Conservation (phyloP, 768 basidiomycete genomes). For the Clitopilus hobsonii region DNA sequence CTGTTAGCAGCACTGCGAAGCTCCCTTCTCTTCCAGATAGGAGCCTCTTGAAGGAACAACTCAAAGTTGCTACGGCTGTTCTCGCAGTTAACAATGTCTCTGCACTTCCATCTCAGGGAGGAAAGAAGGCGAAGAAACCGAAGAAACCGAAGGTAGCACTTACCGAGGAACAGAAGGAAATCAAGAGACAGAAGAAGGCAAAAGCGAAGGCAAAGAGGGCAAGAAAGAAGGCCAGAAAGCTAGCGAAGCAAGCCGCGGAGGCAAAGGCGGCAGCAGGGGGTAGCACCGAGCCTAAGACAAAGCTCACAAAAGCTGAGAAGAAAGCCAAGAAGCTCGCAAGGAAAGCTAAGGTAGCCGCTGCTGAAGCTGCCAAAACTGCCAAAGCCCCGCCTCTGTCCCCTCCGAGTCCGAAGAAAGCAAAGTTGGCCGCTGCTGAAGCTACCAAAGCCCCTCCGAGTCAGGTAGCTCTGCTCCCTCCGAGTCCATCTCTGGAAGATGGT, state of each 20-base stretch:
- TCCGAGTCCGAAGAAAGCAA: too few relatives aligned
- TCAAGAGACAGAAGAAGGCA: not conserved
- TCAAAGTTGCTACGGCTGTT: not conserved
- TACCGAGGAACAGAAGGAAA: not conserved
- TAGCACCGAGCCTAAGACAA: too few relatives aligned
- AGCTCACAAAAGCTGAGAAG: too few relatives aligned
- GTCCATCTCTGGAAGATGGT: too few relatives aligned
- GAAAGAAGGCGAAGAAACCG: constrained; percentile 11
- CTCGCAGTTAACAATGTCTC: not conserved
- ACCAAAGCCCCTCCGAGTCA: constrained; percentile 6
- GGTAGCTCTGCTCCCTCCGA: constrained; percentile 2
- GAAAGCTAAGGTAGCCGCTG: too few relatives aligned
- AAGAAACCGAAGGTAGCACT: constrained; percentile 5
- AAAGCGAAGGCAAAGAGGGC: constrained; percentile 2
- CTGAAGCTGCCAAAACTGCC: constrained; percentile 5
- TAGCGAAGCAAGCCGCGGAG: constrained; percentile 5
- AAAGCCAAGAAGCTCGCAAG: too few relatives aligned
- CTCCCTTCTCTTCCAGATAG: not conserved
- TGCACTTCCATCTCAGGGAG: constrained; percentile 6
- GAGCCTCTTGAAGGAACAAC: not conserved
- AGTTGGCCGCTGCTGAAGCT: constrained; percentile 2
- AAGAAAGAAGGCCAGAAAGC: constrained; percentile 1
- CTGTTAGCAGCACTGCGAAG: not conserved
- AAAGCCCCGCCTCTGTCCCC: constrained; percentile 6
- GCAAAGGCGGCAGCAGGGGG: not conserved